A percentile compares a stretch with the other conserved stretches of the same genome.
phyloP scores from a whole-genome alignment of 108 stramenopile species.

The Pseudonitzschia multiseries region DNA sequence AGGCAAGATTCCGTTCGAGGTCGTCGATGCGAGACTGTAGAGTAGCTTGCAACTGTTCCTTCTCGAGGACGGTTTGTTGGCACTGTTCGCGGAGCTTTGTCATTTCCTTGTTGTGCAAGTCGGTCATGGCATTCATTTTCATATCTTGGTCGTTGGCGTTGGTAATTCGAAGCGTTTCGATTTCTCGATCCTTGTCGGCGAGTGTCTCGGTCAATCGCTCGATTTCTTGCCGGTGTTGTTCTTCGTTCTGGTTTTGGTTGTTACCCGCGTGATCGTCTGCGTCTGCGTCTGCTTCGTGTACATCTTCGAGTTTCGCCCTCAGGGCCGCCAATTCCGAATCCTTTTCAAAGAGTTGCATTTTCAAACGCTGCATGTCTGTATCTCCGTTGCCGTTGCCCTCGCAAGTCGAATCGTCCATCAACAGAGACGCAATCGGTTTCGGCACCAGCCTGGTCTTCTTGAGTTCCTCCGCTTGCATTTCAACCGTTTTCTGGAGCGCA shows the following conservation, averaged over 20 bases:
- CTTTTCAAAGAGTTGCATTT: conserved; percentile 59
- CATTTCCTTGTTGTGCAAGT: not conserved
- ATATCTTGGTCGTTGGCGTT: not conserved
- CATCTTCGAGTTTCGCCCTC: conserved; percentile 38
- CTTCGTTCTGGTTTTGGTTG: conserved; percentile 2
- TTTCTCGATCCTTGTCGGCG: not conserved
- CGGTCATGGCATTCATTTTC: not conserved
- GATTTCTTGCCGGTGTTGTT: not conserved
- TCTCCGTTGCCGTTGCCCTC: conserved; percentile 4
- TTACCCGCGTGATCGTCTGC: too few relatives aligned
- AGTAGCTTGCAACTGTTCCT: not conserved
- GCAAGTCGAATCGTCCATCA: not conserved
- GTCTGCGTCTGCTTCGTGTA: conserved; percentile 2
- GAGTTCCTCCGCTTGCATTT: conserved; percentile 55
- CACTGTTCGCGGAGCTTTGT: not conserved
- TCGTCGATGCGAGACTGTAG: conserved; percentile 7
- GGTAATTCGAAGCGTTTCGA: not conserved
- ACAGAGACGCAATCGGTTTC: not conserved
- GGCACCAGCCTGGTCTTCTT: conserved; percentile 10
- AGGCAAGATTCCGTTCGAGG: not conserved
- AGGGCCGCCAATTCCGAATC: conserved; percentile 63
- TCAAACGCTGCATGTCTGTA: not conserved
- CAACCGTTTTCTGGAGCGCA: conserved; percentile 49
- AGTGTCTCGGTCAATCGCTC: not conserved
- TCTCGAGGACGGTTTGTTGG: not conserved